Evolutionary conservation across 331 rosid genomes (phyloP), one percentile per base, ranked within the genome.

Genomic region (Saraca asoca): DNA sequence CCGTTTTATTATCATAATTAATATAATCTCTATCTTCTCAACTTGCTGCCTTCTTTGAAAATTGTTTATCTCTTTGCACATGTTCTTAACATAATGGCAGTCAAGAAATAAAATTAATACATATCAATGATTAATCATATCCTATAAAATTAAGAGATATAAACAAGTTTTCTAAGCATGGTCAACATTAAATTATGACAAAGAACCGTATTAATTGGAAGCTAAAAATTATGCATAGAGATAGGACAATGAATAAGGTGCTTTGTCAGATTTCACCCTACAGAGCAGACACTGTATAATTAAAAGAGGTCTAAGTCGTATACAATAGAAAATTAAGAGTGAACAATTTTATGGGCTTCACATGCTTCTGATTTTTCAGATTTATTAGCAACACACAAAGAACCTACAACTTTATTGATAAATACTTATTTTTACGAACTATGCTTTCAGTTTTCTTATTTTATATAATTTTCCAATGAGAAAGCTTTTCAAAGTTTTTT

Each of bases 1-100:
- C 75, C 78, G 76, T 78, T 81, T 77, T 69, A 69, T 42, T 62
- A 72, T 58, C 73, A 62, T 71, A 53, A 61, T 76, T 52, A 64
- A 51, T 44, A 37, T 51, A 46, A 9, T 62, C 38, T 80, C 44
- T 77, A 49, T 72, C 64, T 72, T 76, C 78, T 63, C 75, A 64
- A 70, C 64, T 56, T 74, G 76, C 58, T 6, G 59, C 17, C 31
- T 57, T 24, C 31, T 50, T 71, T 63, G 31, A 68, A 68, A 41
- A 11, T 37, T 52, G 38, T 33, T 75, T 59, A 66, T 49, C 62
- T 54, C 15, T 20, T 69, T 37, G 29, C 76, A 76, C 68, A 34
- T 50, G 63, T 46, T 29, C n/a, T n/a, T n/a, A n/a, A n/a, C n/a
- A n/a, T n/a, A n/a, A n/a, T n/a, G n/a, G n/a, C n/a, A n/a, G 9